Evolutionary conservation across 2,329 filamentous ascomycete genomes (phyloP).

Genomic region (Geosmithia putterillii): DNA sequence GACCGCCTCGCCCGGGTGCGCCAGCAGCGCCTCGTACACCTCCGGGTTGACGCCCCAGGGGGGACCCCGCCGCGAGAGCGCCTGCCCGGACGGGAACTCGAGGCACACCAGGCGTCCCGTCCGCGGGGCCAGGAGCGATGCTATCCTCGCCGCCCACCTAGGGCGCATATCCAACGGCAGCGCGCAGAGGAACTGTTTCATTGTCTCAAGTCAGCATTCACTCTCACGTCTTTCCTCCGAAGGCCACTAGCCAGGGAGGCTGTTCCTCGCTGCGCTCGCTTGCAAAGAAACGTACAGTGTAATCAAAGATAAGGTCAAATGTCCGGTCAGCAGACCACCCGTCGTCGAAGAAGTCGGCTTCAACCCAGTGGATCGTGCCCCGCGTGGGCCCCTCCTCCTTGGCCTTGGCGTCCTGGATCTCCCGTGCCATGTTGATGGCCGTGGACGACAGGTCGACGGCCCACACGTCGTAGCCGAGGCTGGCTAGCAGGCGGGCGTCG

Average conservation of each 20-base stretch:
- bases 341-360: conserved; percentile 55
- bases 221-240: too few species aligned
- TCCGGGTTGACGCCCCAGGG: conserved; percentile 59
- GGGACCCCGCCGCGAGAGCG: conserved; percentile 52
- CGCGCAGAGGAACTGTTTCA: conserved; percentile 49
- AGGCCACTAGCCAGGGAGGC: too few species aligned
- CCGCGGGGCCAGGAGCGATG: conserved; percentile 32
- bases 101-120: conserved; percentile 48
- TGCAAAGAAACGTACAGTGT: conserved; percentile 33
- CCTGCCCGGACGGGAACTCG: conserved; percentile 68
- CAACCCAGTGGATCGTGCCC: conserved; percentile 43
- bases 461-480: conserved; percentile 64
- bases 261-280: too few species aligned
- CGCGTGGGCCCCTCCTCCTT: conserved; percentile 27
- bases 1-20: conserved; percentile 54
- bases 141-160: conserved; percentile 40
- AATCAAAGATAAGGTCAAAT: conserved; percentile 58
- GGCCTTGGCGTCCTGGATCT: conserved; percentile 25
- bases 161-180: conserved; percentile 40
- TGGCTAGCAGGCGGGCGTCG: conserved; percentile 64
- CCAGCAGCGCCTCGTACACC: conserved; percentile 61
- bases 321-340: conserved; percentile 37
- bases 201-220: background rate
- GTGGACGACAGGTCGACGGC: conserved; percentile 55
- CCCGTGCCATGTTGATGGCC: conserved; percentile 31